phyloP scores from a whole-genome alignment of 305 asterid species.

The Fraxinus greggii region DNA sequence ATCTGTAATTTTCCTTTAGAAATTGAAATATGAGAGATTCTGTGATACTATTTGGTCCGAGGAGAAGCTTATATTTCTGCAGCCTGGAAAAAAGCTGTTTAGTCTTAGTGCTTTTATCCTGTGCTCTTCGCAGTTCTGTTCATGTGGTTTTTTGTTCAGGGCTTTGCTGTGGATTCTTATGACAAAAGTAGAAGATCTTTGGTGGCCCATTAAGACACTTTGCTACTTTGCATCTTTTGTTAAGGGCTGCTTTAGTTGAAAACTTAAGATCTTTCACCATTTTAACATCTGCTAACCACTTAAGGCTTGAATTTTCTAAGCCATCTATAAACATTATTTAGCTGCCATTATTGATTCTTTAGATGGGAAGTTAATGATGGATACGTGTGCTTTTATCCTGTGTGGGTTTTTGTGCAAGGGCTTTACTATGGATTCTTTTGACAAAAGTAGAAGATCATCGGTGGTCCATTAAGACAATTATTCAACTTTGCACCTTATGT shows the following conservation, averaged over 20 bases:
- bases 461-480: conserved; percentile 35
- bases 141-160: conserved; percentile 35
- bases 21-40: conserved; percentile 41
- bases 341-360: neutral
- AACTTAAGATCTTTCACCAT: conserved; percentile 38
- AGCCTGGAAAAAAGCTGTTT: conserved; percentile 35
- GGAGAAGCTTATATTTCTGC: conserved; percentile 43
- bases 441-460: conserved; percentile 40
- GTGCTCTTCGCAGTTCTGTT: conserved; percentile 36
- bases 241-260: conserved; percentile 22
- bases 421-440: conserved; percentile 38
- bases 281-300: conserved; percentile 44
- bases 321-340: conserved; percentile 36
- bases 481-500: conserved; percentile 37
- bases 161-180: conserved; percentile 36
- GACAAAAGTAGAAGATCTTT: conserved; percentile 38
- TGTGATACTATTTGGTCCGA: conserved; percentile 27
- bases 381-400: conserved; percentile 29
- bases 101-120: conserved; percentile 34
- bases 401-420: conserved; percentile 34
- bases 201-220: conserved; percentile 38
- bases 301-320: conserved; percentile 36
- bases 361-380: neutral
- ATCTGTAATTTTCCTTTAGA: conserved; percentile 46
- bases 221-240: conserved; percentile 40